These are phyloP conservation scores for Priceomyces carsonii DNA, from an alignment of 805 yeast species.

Conservation along the genomic window DNA sequence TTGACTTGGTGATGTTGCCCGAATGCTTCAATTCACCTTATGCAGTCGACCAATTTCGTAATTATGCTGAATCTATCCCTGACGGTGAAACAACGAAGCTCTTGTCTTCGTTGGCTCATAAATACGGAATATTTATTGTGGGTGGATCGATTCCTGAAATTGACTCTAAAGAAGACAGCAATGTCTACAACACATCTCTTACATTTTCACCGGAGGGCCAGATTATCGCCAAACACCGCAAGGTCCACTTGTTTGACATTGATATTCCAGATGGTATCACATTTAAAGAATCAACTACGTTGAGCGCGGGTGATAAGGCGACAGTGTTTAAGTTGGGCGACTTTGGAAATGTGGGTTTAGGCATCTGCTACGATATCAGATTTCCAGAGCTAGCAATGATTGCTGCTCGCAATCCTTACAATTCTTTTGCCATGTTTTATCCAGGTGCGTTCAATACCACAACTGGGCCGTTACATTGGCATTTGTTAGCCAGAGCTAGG, in stretches of 20 bases:
- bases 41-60: conserved; percentile 79
- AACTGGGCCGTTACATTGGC: conserved; percentile 86
- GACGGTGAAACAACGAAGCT: conserved; percentile 65
- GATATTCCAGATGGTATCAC: conserved; percentile 86
- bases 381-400: conserved; percentile 76
- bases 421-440: conserved; percentile 73
- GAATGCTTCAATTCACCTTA: conserved; percentile 98
- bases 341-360: conserved; percentile 74
- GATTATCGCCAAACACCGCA: conserved; percentile 80
- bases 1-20: conserved; percentile 82
- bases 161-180: conserved; percentile 50
- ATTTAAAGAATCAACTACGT: conserved; percentile 75
- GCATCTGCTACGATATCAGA: conserved; percentile 81
- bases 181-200: conserved; percentile 69
- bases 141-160: conserved; percentile 95
- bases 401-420: conserved; percentile 59
- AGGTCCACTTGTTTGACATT: conserved; percentile 88
- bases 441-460: conserved; percentile 86
- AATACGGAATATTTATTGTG: conserved; percentile 61
- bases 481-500: conserved; percentile 67
- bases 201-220: conserved; percentile 74
- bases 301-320: conserved; percentile 79
- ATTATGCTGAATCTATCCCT: conserved; percentile 88
- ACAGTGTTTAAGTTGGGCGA: conserved; percentile 71
- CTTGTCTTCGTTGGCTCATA: conserved; percentile 65